A percentile compares a stretch with the other conserved stretches of the same genome.
Conservation (phyloP, 2,329 filamentous ascomycete species). For the Nigrospora sphaerica region DNA sequence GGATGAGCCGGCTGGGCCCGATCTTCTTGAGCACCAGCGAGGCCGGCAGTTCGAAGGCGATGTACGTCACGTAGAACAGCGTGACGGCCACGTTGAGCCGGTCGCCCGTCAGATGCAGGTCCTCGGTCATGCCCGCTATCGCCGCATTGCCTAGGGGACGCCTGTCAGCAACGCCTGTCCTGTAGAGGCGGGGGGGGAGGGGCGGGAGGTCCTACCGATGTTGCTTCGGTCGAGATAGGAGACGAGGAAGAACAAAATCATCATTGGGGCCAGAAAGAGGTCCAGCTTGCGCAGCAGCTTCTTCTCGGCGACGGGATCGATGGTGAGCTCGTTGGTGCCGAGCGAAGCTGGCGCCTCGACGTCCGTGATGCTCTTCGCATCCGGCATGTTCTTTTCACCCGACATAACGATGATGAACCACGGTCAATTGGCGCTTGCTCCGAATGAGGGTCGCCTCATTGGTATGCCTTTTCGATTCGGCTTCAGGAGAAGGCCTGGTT, state of each 20-base stretch:
- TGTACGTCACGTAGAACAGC: conserved; percentile 14
- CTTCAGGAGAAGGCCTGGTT: too few relatives aligned
- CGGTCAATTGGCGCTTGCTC: too few relatives aligned
- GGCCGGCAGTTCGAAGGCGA: conserved; percentile 15
- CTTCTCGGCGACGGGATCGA: conserved; percentile 1
- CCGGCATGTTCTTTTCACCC: too few relatives aligned
- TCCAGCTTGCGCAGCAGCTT: conserved; percentile 8
- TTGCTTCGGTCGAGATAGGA: conserved; percentile 10
- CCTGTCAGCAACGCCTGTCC: neutral
- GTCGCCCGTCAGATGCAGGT: conserved; percentile 6
- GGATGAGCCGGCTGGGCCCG: conserved; percentile 39
- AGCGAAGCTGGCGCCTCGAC: too few relatives aligned
- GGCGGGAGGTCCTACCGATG: conserved; percentile 3
- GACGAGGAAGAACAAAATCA: conserved; percentile 8
- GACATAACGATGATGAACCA: too few relatives aligned
- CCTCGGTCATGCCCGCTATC: conserved; percentile 9
- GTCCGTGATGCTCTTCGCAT: too few relatives aligned
- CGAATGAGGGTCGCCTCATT: too few relatives aligned
- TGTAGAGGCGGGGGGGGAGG: neutral
- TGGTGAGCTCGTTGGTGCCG: too few relatives aligned
- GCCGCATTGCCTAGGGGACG: conserved; percentile 6
- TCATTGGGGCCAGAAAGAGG: conserved; percentile 7
- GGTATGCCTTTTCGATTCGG: too few relatives aligned
- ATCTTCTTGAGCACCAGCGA: conserved; percentile 34
- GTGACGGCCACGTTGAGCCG: conserved; percentile 8